Base-by-base conservation (phyloP, 208 protist genomes). In the Crithidia fasciculata region DNA sequence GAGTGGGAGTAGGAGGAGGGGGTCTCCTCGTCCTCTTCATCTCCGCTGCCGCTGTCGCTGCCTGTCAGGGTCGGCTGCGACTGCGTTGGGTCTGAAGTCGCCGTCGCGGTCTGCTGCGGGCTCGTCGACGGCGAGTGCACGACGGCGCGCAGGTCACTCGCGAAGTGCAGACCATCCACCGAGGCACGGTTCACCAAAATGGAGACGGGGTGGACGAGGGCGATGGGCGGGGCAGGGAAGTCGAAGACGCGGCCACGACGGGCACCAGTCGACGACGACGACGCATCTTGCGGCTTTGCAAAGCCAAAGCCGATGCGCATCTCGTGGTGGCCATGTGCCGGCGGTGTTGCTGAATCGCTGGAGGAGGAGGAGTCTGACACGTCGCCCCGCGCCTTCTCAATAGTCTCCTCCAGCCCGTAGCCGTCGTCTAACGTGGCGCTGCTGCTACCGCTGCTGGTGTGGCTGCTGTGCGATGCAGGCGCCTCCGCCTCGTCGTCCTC, bases 141-240 rank as follows among this genome's bases (percentile, higher is more conserved):
- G 56, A 73, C 66, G 2, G 61, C 71, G 45, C 67, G 80, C 62
- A 75, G 16, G 18, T 59, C n/a, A 13, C 40, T 37, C 28, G 56
- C 18, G 16, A 78, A 78, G 12, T 56, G 4, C 4, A 70, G 60
- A 2, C 45, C 54, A 8, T 28, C 37, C 40, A 54, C 8, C 18
- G 40, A 7, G 54, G 28, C 43, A 37, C 80, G 80, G 54, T 73
- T 71, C 19, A 85, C 68, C 3, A 85, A 56, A 43, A 85, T 81
- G 13, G 76, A 85, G 6, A 71, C 64, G 44, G 81, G 76, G 8
- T 74, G 68, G 9, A 49, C 57, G 15, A 73, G n/a, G 7, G 68
- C 76, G 7, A 64, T 59, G 40, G 72, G 81, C 28, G 72, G 47
- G 0, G 60, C 18, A 2, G 81, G 76, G 28, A 79, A 72, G 37